A percentile compares a stretch with the other conserved stretches of the same genome.
Conservation (phyloP, 75 land plant species). For the Ceratopteris richardii region DNA sequence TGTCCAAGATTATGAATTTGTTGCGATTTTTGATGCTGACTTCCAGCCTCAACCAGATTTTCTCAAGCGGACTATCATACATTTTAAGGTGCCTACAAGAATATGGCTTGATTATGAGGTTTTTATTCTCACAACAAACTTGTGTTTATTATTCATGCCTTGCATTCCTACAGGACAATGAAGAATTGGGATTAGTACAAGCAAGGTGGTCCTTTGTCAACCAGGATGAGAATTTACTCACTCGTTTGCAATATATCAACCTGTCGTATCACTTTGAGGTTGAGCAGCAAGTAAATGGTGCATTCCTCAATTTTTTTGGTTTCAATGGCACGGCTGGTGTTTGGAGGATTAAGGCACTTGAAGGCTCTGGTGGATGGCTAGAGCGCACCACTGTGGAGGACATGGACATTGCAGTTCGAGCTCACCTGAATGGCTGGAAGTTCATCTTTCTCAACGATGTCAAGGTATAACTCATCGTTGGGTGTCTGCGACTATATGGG, state of each 20-base stretch:
- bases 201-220: slow-evolving; percentile 81
- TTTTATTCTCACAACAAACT: too few relatives aligned
- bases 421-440: slow-evolving; percentile 74
- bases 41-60: slow-evolving; percentile 78
- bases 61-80: slow-evolving; percentile 55
- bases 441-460: slow-evolving; percentile 73
- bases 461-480: slow-evolving; percentile 33
- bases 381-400: slow-evolving; percentile 83
- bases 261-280: slow-evolving; percentile 77
- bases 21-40: slow-evolving; percentile 82
- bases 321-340: too few relatives aligned
- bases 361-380: slow-evolving; percentile 62
- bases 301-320: slow-evolving; percentile 69
- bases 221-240: slow-evolving; percentile 70
- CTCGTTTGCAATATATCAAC: slow-evolving; percentile 76
- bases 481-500: neutral
- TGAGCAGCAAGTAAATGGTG: slow-evolving; percentile 85
- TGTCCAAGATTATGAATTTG: slow-evolving; percentile 80
- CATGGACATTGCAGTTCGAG: too few relatives aligned
- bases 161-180: slow-evolving; percentile 49
- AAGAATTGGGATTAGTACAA: slow-evolving; percentile 67
- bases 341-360: slow-evolving; percentile 53
- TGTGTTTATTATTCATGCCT: too few relatives aligned
- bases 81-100: slow-evolving; percentile 52
- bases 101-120: too few relatives aligned